phyloP scores from a whole-genome alignment of 2,329 filamentous ascomycete species.

The Curvularia sp. region DNA sequence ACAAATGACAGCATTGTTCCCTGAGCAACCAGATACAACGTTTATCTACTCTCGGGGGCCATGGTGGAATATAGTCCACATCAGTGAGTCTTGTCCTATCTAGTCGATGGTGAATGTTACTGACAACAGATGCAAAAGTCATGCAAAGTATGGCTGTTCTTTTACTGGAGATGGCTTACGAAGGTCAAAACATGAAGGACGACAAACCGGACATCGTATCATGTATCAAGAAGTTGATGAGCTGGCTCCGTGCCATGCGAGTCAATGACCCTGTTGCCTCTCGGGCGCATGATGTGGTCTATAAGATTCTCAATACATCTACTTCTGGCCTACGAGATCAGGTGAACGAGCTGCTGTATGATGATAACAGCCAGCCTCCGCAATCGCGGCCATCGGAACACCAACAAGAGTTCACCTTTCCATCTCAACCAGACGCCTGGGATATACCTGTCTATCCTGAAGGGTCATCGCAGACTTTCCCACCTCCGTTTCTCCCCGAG shows the following conservation, averaged over 20 bases:
- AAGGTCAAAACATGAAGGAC: constrained; percentile 35
- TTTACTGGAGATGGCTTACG: constrained; percentile 48
- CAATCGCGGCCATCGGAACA: background rate
- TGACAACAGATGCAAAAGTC: constrained; percentile 23
- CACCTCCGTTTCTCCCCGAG: background rate
- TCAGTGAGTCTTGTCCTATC: constrained; percentile 23
- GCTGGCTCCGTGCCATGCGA: constrained; percentile 46
- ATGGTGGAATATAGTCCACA: constrained; percentile 54
- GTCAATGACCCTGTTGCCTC: constrained; percentile 37
- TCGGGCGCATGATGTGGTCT: constrained; percentile 38
- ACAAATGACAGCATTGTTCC: constrained; percentile 44
- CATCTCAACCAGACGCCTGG: constrained; percentile 1
- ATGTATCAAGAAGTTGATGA: constrained; percentile 44
- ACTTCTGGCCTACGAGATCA: constrained; percentile 22
- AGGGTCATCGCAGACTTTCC: background rate
- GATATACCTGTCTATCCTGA: background rate
- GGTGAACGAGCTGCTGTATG: constrained; percentile 23
- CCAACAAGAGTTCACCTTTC: background rate
- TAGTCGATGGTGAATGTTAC: background rate
- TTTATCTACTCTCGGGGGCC: constrained; percentile 44
- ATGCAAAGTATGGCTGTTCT: constrained; percentile 51
- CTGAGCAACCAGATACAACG: constrained; percentile 34
- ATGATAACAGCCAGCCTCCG: background rate
- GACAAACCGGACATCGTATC: constrained; percentile 35
- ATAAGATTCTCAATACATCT: constrained; percentile 26